phyloP scores from a whole-genome alignment of 345 rosid genomes.

The Ailanthus altissimus region DNA sequence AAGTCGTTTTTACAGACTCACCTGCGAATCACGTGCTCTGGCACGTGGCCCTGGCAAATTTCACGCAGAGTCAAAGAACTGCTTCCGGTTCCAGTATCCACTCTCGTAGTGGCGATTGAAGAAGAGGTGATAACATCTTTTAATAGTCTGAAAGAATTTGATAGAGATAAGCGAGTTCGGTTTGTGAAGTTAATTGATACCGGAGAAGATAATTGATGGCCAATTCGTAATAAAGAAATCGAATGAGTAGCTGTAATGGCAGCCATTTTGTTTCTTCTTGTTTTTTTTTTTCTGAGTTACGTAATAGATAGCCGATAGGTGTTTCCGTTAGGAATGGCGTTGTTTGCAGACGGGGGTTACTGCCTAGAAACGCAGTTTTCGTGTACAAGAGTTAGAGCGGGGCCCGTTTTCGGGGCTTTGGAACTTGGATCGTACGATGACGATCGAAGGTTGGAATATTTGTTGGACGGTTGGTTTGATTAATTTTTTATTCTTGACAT shows the following conservation, averaged over 20 bases:
- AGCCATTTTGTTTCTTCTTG: background rate
- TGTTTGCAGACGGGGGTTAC: background rate
- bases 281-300: too few relatives aligned
- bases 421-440: background rate
- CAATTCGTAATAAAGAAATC: background rate
- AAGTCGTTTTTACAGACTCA: conserved; percentile 8
- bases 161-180: background rate
- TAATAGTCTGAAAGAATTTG: conserved; percentile 21
- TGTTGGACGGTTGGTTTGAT: background rate
- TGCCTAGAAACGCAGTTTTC: background rate
- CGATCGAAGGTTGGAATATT: background rate
- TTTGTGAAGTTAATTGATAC: background rate
- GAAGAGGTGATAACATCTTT: conserved; percentile 22
- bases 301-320: background rate
- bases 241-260: conserved; percentile 9
- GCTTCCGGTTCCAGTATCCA: background rate
- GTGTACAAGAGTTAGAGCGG: background rate
- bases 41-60: conserved; percentile 53
- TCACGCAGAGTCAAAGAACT: conserved; percentile 34
- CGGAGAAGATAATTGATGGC: background rate
- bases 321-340: background rate
- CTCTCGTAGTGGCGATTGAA: background rate
- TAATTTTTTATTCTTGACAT: background rate
- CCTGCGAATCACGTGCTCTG: conserved; percentile 53
- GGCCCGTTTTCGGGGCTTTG: background rate